Percentiles rank a stretch among this genome's conserved stretches.
Evolutionary conservation across 495 filamentous ascomycete genomes (phyloP).

Genomic region (Lophium mytilinum): DNA sequence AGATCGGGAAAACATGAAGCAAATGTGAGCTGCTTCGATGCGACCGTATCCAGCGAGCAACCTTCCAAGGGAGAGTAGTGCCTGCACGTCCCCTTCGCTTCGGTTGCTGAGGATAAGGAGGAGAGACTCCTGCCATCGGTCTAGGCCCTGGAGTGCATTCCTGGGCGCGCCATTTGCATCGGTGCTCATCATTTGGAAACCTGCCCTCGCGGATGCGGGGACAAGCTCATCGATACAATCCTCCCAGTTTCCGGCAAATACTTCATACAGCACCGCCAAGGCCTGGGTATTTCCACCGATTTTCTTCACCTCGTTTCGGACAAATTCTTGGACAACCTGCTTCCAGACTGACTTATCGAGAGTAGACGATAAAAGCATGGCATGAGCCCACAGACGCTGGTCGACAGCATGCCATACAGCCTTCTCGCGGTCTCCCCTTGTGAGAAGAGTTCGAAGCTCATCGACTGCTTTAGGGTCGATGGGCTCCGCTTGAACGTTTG

Average conservation of each 20-base stretch:
- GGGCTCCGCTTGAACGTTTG: slow-evolving; percentile 46
- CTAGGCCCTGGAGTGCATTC: slow-evolving; percentile 72
- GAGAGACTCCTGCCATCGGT: slow-evolving; percentile 89
- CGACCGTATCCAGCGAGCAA: slow-evolving; percentile 82
- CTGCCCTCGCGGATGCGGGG: slow-evolving; percentile 85
- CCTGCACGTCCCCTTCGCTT: slow-evolving; percentile 65
- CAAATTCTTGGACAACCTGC: slow-evolving; percentile 88
- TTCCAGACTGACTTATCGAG: slow-evolving; percentile 65
- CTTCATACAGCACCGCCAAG: slow-evolving; percentile 81
- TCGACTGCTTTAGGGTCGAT: slow-evolving; percentile 60
- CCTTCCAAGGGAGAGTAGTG: slow-evolving; percentile 71
- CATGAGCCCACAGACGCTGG: slow-evolving; percentile 89
- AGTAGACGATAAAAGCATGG: slow-evolving; percentile 83
- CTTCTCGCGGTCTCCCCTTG: slow-evolving; percentile 77
- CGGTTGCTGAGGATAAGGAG: slow-evolving; percentile 80
- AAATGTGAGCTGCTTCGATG: slow-evolving; percentile 85
- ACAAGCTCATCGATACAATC: slow-evolving; percentile 95
- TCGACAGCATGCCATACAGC: slow-evolving; percentile 95
- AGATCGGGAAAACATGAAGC: slow-evolving; percentile 53
- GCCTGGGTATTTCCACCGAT: slow-evolving; percentile 69
- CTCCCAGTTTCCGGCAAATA: slow-evolving; percentile 87
- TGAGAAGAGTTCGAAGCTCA: slow-evolving; percentile 59
- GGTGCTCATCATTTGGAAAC: slow-evolving; percentile 76
- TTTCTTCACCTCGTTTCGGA: slow-evolving; percentile 81
- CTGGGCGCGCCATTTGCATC: slow-evolving; percentile 53